phyloP scores from a whole-genome alignment of 73 alveolate genomes.

The Effrenium voratum region DNA sequence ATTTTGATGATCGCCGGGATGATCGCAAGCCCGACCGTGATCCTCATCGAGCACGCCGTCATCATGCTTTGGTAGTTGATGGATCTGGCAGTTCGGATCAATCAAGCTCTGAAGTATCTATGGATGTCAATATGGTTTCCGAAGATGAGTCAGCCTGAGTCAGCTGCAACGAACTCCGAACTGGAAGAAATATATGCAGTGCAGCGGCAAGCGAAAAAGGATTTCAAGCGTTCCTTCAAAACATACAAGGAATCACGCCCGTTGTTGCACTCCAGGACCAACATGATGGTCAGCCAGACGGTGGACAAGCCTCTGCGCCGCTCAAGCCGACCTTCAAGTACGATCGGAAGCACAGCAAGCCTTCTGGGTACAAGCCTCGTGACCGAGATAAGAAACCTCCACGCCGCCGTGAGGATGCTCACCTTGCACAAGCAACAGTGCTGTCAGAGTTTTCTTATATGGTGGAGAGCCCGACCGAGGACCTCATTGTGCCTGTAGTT shows the following conservation, averaged over 20 bases:
- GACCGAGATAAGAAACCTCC: not conserved
- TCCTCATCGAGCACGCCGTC: not conserved
- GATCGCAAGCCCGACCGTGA: not conserved
- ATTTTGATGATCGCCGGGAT: not conserved
- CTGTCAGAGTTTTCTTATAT: not conserved
- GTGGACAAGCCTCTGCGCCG: not conserved
- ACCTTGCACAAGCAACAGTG: not conserved
- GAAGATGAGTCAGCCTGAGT: not conserved
- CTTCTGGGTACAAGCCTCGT: not conserved
- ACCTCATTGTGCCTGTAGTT: not conserved
- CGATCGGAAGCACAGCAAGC: not conserved
- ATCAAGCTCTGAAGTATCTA: not conserved
- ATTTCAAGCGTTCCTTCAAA: not conserved
- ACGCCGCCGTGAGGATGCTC: not conserved
- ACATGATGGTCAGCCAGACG: not conserved
- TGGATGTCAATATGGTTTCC: not conserved
- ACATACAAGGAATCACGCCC: conserved; percentile 20
- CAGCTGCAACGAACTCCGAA: not conserved
- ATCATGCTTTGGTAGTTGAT: not conserved
- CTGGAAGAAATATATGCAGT: not conserved
- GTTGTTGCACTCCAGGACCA: not conserved
- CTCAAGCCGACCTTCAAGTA: not conserved
- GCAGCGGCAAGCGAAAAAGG: not conserved
- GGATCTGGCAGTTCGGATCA: not conserved
- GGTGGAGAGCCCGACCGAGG: not conserved